Conservation (phyloP, 2,329 filamentous ascomycete genomes). For the Rutstroemia sp. region DNA sequence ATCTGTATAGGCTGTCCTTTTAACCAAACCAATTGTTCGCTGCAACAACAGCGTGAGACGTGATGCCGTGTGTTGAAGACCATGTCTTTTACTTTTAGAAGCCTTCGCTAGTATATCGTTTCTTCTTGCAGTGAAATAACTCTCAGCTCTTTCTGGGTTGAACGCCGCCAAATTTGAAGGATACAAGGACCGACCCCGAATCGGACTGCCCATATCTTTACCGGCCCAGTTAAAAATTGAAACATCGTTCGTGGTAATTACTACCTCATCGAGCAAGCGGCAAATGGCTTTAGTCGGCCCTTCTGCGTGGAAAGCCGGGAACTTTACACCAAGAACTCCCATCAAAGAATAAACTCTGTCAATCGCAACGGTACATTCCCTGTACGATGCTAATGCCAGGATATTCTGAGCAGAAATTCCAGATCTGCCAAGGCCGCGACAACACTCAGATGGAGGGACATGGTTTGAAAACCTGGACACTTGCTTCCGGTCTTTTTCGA, state of each 20-base stretch:
- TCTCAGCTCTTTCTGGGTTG: slow-evolving; percentile 13
- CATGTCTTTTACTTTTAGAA: slow-evolving; percentile 22
- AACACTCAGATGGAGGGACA: slow-evolving; percentile 8
- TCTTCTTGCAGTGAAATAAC: slow-evolving; percentile 18
- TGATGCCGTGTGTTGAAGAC: slow-evolving; percentile 24
- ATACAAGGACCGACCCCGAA: slow-evolving; percentile 29
- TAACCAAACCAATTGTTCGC: slow-evolving; percentile 22
- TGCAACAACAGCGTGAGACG: slow-evolving; percentile 23
- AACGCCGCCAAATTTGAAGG: slow-evolving; percentile 27
- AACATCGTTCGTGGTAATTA: slow-evolving; percentile 29
- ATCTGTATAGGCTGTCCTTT: slow-evolving; percentile 20
- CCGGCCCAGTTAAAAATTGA: slow-evolving; percentile 32
- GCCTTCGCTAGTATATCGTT: slow-evolving; percentile 16
- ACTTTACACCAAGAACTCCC: slow-evolving; percentile 29
- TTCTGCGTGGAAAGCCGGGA: slow-evolving; percentile 29
- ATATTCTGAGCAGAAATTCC: slow-evolving; percentile 25
- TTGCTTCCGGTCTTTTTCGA: slow-evolving; percentile 4
- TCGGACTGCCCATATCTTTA: slow-evolving; percentile 27
- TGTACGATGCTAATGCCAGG: slow-evolving; percentile 23
- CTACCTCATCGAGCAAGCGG: slow-evolving; percentile 27
- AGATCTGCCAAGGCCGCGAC: slow-evolving; percentile 12
- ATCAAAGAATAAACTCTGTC: slow-evolving; percentile 30
- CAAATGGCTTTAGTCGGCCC: slow-evolving; percentile 28
- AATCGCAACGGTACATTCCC: slow-evolving; percentile 24
- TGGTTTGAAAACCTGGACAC: slow-evolving; percentile 5